phyloP scores from a whole-genome alignment of 129 eudicot genomes.

The Tagetes patula region DNA sequence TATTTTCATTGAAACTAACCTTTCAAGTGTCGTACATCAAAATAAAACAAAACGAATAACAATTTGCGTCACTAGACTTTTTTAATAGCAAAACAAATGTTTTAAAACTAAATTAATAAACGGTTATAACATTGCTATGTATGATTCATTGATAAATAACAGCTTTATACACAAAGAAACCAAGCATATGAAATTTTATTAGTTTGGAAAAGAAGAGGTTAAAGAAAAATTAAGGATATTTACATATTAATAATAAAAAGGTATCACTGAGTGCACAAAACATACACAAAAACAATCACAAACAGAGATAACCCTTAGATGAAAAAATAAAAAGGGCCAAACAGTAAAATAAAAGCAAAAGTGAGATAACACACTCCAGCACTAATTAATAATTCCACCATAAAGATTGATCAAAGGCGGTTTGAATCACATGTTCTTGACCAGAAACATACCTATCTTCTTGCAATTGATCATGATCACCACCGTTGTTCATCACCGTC shows the following conservation, averaged over 20 bases:
- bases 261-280: constrained; percentile 8
- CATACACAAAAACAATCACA: constrained; percentile 18
- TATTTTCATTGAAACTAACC: too few species aligned
- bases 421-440: constrained; percentile 20
- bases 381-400: constrained; percentile 31
- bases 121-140: too few species aligned
- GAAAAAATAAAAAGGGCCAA: constrained; percentile 24
- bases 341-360: constrained; percentile 12
- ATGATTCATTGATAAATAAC: too few species aligned
- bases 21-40: too few species aligned
- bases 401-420: constrained; percentile 17
- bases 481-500: constrained; percentile 19
- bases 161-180: too few species aligned
- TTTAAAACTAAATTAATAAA: too few species aligned
- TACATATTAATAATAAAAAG: constrained; percentile 25
- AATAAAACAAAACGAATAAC: too few species aligned
- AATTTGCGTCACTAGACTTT: too few species aligned
- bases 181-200: too few species aligned
- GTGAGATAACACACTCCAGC: neutral
- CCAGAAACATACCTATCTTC: constrained; percentile 31
- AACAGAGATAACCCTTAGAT: constrained; percentile 25
- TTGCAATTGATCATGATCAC: neutral
- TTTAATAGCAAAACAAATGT: too few species aligned
- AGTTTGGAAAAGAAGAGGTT: neutral
- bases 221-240: neutral